Evolutionary conservation across 495 filamentous ascomycete genomes (phyloP).

Genomic region (Bryoglossum gracile): DNA sequence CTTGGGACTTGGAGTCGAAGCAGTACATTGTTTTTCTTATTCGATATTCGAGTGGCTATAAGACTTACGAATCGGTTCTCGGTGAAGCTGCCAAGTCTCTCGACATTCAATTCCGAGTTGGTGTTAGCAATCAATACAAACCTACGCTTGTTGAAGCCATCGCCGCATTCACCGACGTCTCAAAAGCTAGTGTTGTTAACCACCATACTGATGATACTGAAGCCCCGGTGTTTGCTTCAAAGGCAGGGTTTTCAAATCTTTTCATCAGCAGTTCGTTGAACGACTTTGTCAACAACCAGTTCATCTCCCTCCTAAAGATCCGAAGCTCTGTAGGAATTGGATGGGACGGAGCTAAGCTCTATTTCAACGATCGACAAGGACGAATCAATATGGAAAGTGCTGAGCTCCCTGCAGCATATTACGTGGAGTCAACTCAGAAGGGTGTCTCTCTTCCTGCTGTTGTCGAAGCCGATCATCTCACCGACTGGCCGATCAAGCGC

Average conservation of each 20-base stretch:
- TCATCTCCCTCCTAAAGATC: conserved; percentile 55
- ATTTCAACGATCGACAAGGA: conserved; percentile 16
- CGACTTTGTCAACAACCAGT: conserved; percentile 59
- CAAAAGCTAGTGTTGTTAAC: conserved; percentile 18
- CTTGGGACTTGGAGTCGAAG: conserved; percentile 61
- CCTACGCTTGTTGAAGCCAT: conserved; percentile 31
- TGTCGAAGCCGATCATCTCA: conserved; percentile 47
- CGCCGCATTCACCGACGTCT: conserved; percentile 19
- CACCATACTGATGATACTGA: not conserved
- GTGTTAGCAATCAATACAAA: conserved; percentile 43
- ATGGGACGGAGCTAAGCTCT: conserved; percentile 66
- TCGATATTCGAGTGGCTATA: conserved; percentile 56
- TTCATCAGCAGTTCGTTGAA: conserved; percentile 72
- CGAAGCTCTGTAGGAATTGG: conserved; percentile 44
- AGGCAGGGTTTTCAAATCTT: conserved; percentile 26
- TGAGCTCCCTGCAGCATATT: conserved; percentile 10
- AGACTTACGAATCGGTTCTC: conserved; percentile 30
- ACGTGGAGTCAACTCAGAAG: conserved; percentile 4
- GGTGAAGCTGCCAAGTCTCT: conserved; percentile 15
- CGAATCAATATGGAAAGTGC: conserved; percentile 3
- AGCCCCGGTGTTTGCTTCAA: not conserved
- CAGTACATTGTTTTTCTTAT: conserved; percentile 77
- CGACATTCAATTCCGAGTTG: conserved; percentile 31
- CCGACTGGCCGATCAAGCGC: conserved; percentile 18
- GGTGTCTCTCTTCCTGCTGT: conserved; percentile 27